Percentiles rank a stretch among this genome's conserved stretches.
These are phyloP conservation scores for Fusarium lateritium DNA, from an alignment of 2,329 filamentous ascomycete genomes.

Conservation along the genomic window DNA sequence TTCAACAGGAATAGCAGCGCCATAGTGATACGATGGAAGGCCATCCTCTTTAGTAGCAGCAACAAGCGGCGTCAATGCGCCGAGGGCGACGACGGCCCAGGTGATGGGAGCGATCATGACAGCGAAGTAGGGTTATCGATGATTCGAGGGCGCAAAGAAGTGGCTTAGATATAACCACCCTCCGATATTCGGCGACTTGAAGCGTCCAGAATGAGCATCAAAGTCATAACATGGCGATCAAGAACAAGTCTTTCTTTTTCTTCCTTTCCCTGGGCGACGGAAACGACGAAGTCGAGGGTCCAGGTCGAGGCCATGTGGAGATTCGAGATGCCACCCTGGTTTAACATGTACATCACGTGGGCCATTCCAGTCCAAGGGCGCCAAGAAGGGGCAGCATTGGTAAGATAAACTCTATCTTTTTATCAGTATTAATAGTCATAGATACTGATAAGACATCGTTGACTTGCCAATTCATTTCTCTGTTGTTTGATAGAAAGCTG, in stretches of 20 bases:
- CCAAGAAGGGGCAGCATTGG: conserved; percentile 8
- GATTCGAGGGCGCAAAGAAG: conserved; percentile 7
- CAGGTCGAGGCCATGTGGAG: conserved; percentile 37
- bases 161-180: conserved; percentile 7
- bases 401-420: not conserved
- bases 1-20: conserved; percentile 76
- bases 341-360: conserved; percentile 44
- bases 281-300: conserved; percentile 3
- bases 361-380: conserved; percentile 15
- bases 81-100: conserved; percentile 40
- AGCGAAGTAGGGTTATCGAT: conserved; percentile 1
- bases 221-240: conserved; percentile 41
- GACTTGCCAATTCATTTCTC: not conserved
- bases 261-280: not conserved
- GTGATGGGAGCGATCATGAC: conserved; percentile 39
- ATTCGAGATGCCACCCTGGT: conserved; percentile 49
- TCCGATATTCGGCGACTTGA: conserved; percentile 19
- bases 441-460: not conserved
- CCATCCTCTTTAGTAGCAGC: conserved; percentile 57
- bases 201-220: conserved; percentile 23
- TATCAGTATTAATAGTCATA: not conserved
- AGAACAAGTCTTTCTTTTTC: conserved; percentile 2
- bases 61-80: conserved; percentile 48
- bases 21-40: conserved; percentile 75
- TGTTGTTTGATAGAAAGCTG: not conserved